Percentiles rank a stretch among this genome's conserved stretches.
phyloP scores from a whole-genome alignment of 257 asterid genomes.

The Primulina eburnea region DNA sequence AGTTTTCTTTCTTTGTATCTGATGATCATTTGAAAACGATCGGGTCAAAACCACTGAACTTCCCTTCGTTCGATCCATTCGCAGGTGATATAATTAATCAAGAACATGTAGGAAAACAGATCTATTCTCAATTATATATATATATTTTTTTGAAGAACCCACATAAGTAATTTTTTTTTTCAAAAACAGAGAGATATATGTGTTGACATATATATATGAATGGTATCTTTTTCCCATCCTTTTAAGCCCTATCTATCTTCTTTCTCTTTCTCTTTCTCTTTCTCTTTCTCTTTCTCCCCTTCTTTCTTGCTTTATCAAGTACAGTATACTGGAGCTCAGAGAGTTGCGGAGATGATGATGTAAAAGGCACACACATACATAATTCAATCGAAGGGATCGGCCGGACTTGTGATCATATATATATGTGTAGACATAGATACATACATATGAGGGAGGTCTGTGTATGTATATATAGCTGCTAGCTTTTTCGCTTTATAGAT shows the following conservation, averaged over 20 bases:
- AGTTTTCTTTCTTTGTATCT: constrained; percentile 39
- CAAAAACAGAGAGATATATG: constrained; percentile 6
- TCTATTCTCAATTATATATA: constrained; percentile 12
- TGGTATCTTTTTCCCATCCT: constrained; percentile 50
- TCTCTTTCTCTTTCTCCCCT: constrained; percentile 11
- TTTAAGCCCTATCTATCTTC: constrained; percentile 34
- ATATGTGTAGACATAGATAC: background rate
- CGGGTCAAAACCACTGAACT: constrained; percentile 56
- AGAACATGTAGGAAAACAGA: constrained; percentile 23
- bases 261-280: constrained; percentile 8
- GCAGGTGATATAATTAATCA: constrained; percentile 34
- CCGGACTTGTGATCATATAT: constrained; percentile 13
- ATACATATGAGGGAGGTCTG: background rate
- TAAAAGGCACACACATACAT: background rate
- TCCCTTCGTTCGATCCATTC: constrained; percentile 43
- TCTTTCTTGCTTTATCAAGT: constrained; percentile 39
- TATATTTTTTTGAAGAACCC: background rate
- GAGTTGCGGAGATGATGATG: constrained; percentile 35
- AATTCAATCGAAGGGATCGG: constrained; percentile 18
- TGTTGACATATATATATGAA: constrained; percentile 55
- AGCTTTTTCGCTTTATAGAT: background rate
- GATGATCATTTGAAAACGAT: constrained; percentile 56
- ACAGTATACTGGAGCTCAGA: background rate
- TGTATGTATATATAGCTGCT: constrained; percentile 14
- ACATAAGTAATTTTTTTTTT: background rate